Conservation (phyloP, 1,284 basidiomycete genomes). For the Trichosporon inkin region DNA sequence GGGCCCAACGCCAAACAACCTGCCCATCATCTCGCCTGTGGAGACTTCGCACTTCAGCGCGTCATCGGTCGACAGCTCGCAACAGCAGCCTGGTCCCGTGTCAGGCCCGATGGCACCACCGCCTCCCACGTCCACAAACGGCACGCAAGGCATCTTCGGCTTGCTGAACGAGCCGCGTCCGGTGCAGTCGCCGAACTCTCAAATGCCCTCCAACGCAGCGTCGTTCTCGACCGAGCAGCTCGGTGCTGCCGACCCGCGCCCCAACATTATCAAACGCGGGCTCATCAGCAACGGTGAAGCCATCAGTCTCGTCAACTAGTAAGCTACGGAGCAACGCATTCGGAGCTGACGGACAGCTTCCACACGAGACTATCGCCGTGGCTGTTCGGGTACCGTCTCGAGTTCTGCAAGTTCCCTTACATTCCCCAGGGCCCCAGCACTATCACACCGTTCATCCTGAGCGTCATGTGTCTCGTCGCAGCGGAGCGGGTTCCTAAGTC, state of each 20-base stretch:
- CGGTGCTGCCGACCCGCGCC: conserved; percentile 36
- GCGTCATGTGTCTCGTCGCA: conserved; percentile 39
- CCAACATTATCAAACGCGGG: conserved; percentile 39
- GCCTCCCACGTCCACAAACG: background rate
- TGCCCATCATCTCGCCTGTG: conserved; percentile 17
- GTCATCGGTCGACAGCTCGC: background rate
- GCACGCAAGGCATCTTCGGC: conserved; percentile 18
- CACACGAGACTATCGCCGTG: conserved; percentile 33
- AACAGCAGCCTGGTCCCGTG: conserved; percentile 1
- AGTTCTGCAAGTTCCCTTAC: conserved; percentile 42
- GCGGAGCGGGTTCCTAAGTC: conserved; percentile 33
- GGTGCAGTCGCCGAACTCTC: conserved; percentile 5
- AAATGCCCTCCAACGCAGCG: background rate
- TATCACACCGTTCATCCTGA: conserved; percentile 46
- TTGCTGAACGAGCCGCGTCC: conserved; percentile 16
- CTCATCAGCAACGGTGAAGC: conserved; percentile 32
- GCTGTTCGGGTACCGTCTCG: conserved; percentile 42
- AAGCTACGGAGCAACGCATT: conserved; percentile 14
- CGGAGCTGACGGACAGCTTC: conserved; percentile 27
- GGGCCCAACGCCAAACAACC: background rate
- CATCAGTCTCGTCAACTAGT: conserved; percentile 37
- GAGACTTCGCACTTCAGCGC: conserved; percentile 9
- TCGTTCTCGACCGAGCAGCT: conserved; percentile 20
- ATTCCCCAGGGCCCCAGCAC: conserved; percentile 33
- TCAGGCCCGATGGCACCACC: conserved; percentile 4